Evolutionary conservation across 225 moss, liverwort and hornwort species (phyloP).

Genomic region (Lunularia cruciata): DNA sequence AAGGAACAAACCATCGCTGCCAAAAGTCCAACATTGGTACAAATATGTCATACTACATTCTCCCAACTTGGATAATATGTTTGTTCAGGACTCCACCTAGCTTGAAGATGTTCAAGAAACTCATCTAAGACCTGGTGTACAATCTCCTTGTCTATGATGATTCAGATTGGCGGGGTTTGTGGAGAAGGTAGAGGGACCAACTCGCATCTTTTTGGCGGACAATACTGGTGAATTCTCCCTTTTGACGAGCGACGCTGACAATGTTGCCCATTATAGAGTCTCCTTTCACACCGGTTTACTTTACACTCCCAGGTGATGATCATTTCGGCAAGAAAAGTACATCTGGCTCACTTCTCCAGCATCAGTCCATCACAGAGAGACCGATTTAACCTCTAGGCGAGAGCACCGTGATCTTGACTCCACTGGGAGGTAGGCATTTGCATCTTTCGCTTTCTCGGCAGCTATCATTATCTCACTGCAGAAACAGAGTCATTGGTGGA

Average conservation of each 20-base stretch:
- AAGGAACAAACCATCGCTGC: background rate
- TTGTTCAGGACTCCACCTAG: background rate
- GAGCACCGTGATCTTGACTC: too few species aligned
- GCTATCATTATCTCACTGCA: too few species aligned
- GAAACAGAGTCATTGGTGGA: too few species aligned
- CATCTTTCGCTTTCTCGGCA: too few species aligned
- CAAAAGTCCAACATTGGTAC: background rate
- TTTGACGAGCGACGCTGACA: constrained; percentile 22
- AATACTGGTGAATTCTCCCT: constrained; percentile 21
- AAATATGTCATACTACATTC: background rate
- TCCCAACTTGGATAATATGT: background rate
- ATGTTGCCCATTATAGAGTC: constrained; percentile 38
- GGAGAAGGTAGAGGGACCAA: background rate
- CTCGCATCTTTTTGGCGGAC: constrained; percentile 22
- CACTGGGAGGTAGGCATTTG: too few species aligned
- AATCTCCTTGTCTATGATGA: too few species aligned
- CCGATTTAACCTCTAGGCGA: too few species aligned
- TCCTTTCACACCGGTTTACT: background rate
- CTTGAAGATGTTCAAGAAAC: too few species aligned
- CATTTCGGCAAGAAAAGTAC: constrained; percentile 20
- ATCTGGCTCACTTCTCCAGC: too few species aligned
- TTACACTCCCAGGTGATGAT: constrained; percentile 20
- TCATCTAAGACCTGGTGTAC: too few species aligned
- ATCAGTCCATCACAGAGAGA: too few species aligned
- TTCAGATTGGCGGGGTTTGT: too few species aligned